These are phyloP conservation scores for Ustilago xerochloae DNA, from an alignment of 1,284 basidiomycete genomes.

Conservation along the genomic window DNA sequence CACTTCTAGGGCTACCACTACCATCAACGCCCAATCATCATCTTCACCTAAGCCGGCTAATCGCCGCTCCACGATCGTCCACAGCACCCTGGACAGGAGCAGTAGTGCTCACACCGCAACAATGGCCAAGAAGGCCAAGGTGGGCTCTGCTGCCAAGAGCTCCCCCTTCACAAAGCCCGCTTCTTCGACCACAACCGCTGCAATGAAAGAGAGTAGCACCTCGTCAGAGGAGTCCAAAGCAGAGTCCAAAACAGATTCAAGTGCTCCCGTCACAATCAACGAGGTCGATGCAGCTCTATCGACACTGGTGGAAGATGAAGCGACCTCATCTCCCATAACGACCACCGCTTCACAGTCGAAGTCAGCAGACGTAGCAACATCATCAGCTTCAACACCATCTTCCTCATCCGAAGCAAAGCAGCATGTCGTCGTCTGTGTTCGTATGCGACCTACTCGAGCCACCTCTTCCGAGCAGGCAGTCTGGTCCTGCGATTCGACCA, in stretches of 20 bases:
- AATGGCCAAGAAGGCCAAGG: conserved; percentile 50
- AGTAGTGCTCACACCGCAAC: conserved; percentile 10
- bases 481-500: conserved; percentile 53
- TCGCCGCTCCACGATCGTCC: conserved; percentile 17
- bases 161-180: conserved; percentile 34
- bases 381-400: not conserved
- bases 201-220: not conserved
- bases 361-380: conserved; percentile 9
- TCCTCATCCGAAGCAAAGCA: conserved; percentile 32
- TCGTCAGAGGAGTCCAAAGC: not conserved
- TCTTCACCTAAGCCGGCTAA: conserved; percentile 16
- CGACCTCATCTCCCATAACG: not conserved
- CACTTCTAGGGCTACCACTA: conserved; percentile 23
- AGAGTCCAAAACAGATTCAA: not conserved
- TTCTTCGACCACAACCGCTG: not conserved
- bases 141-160: conserved; percentile 34
- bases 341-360: conserved; percentile 1
- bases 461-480: conserved; percentile 19
- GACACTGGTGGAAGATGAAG: conserved; percentile 18
- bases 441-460: conserved; percentile 49
- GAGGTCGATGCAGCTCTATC: conserved; percentile 14
- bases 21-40: conserved; percentile 5
- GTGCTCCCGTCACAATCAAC: too few species aligned
- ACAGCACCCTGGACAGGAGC: conserved; percentile 4
- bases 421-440: conserved; percentile 66